Evolutionary conservation across 768 basidiomycete species (phyloP), one percentile per base, ranked within the genome.

Genomic region (Leucosporidium yakuticum): DNA sequence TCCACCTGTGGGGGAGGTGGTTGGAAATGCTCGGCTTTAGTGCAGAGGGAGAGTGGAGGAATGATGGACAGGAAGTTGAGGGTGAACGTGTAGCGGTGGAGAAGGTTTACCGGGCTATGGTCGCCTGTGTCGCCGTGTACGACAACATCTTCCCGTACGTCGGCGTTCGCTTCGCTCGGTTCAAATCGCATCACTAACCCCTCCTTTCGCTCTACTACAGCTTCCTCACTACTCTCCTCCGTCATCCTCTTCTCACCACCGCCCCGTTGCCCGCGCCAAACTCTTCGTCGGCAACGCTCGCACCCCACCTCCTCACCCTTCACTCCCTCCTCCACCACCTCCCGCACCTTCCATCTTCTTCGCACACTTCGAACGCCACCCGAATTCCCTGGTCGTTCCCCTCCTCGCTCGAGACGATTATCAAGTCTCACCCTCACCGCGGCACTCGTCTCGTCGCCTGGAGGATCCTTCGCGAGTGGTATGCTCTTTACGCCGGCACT

Each of bases 1-100:
- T 88, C 32, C 89, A 95, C 77, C 79, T 98, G 31, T 87, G 87
- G 74, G 88, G 88, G 5, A 79, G 89, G 74, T 96, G 91, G 91
- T 76, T 94, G 51, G 80, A 87, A n/a, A 79, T 81, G 12, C 63
- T 75, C 48, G 65, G 67, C 25, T 74, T 81, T 48, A 78, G 83
- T 51, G 79, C 82, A 32, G 55, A 64, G 17, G 71, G 71, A 4
- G 8, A 25, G 4, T 73, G 71, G 71, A 34, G 49, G 19, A 29
- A 60, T 5, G 47, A 44, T 1, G 63, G 66, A 17, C 64, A 61
- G 21, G 69, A 69, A 25, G 74, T 72, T 23, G 68, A 71, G 49
- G 75, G 77, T 67, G 77, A 79, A 65, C 55, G 56, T n/a, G 63
- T 75, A 20, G 64, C 78, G 29, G 73, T 75, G 67, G 73, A 80